These are phyloP conservation scores for Sonneratia caseolaris DNA, from an alignment of 345 rosid genomes.

Conservation along the genomic window DNA sequence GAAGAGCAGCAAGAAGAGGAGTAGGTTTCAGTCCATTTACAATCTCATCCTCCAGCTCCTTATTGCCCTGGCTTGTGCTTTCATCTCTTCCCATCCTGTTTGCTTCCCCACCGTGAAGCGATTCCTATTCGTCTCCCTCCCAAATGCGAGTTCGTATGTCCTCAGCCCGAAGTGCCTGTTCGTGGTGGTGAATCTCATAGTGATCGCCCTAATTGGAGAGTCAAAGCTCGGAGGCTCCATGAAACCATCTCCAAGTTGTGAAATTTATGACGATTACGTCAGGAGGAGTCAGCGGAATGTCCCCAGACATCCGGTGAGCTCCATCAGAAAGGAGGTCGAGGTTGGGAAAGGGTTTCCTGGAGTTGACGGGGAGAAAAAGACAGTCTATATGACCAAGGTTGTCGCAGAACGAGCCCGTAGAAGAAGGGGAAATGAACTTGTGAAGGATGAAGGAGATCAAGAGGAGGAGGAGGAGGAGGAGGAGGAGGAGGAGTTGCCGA, in stretches of 20 bases:
- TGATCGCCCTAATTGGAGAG: slow-evolving; percentile 42
- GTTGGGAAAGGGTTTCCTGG: neutral
- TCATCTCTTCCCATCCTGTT: slow-evolving; percentile 14
- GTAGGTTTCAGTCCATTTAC: slow-evolving; percentile 1
- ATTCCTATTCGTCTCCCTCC: slow-evolving; percentile 16
- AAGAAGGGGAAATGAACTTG: neutral
- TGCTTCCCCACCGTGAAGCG: slow-evolving; percentile 22
- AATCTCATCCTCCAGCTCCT: slow-evolving; percentile 16
- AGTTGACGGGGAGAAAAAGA: slow-evolving; percentile 2
- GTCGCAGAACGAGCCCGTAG: too few species aligned
- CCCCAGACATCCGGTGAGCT: neutral
- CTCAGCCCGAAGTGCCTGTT: slow-evolving; percentile 38
- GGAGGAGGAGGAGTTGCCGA: slow-evolving; percentile 24
- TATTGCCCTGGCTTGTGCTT: slow-evolving; percentile 18
- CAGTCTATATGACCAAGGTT: too few species aligned
- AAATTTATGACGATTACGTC: slow-evolving; percentile 38
- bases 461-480: neutral
- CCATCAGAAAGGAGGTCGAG: neutral
- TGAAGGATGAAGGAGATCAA: neutral
- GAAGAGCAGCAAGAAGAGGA: slow-evolving; percentile 18
- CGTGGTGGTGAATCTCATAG: slow-evolving; percentile 38
- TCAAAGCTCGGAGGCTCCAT: slow-evolving; percentile 19
- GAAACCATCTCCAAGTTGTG: slow-evolving; percentile 3
- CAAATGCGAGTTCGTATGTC: slow-evolving; percentile 16
- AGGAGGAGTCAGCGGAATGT: neutral